Evolutionary conservation across 257 asterid genomes (phyloP), one percentile per base, ranked within the genome.

Genomic region (Solanum rostratum): DNA sequence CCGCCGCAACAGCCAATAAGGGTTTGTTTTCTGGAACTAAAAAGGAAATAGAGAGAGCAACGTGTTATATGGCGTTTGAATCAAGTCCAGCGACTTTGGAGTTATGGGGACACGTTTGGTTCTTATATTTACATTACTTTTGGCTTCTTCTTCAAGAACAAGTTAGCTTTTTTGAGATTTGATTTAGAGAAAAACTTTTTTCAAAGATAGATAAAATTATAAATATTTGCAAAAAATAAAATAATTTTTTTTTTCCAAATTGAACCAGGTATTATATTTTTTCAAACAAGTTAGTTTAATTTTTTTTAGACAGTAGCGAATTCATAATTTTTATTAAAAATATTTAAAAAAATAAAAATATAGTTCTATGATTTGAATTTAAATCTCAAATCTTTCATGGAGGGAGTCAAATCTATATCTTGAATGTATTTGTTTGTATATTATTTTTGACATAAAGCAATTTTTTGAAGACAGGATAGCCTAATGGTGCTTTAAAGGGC

Each of bases 111-210:
- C 46, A 33, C 71, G 24, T 49, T 71, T 68, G 37, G 70, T 24
- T 24, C 3, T 81, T 52, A 78, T 79, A 27, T 52, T 29, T 50
- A 6, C 8, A 6, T 33, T 18, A n/a, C 1, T 59, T 81, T 81
- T 81, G 84, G 73, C 84, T 81, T 59, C 69, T 81, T 81, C 84
- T 81, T 81, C 18, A 81, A 55, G 73, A 81, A 81, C 84, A 81
- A 81, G 84, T 37, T 81, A 81, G 3, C 27, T 16, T 78, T 50
- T 50, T 15, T 45, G 4, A 6, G 10, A 13, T 66, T 66, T 7
- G 24, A 70, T 70, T 69, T 37, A 69, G 27, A 9, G 39, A 5
- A 41, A 43, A 5, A 41, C n/a, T 20, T 13, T n/a, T 30, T 65
- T 7, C n/a, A 7, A 9, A 68, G 24, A 68, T 65, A 9, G 37